Evolutionary conservation across 202 grass and related monocot genomes (phyloP).

Genomic region (Tripidium arundinaceum): DNA sequence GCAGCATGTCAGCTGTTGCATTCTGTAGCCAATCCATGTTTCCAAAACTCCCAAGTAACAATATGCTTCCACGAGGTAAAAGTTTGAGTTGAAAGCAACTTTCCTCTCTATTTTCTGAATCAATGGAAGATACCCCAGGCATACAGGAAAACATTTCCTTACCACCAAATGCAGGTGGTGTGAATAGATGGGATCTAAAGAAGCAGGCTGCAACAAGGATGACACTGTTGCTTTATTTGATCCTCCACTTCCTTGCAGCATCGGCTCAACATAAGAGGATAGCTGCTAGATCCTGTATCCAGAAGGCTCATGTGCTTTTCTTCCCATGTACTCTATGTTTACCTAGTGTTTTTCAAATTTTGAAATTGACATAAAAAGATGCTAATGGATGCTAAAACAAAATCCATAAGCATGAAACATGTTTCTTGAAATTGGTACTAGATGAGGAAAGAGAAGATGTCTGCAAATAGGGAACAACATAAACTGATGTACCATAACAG

Average conservation of each 20-base stretch:
- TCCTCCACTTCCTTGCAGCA: no score
- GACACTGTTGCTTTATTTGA: no score
- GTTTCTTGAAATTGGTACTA: neutral
- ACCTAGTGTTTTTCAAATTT: no score
- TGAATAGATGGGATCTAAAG: no score
- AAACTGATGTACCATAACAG: neutral
- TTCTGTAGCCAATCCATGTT: neutral
- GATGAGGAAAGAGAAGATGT: neutral
- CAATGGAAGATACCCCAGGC: neutral
- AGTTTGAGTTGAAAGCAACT: neutral
- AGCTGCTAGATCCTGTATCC: no score
- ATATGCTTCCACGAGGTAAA: neutral
- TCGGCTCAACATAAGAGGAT: no score
- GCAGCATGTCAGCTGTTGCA: neutral
- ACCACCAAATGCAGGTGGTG: constrained; percentile 24
- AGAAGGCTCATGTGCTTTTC: no score
- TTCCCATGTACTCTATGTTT: no score
- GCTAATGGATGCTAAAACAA: no score
- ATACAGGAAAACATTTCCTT: neutral
- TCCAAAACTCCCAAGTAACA: neutral
- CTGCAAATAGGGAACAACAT: constrained; percentile 18
- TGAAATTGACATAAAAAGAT: no score
- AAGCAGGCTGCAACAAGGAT: no score
- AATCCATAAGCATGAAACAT: constrained; percentile 1
- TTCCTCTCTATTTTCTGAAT: neutral